These are phyloP conservation scores for Russula olivacea DNA, from an alignment of 768 basidiomycete genomes.

Conservation along the genomic window DNA sequence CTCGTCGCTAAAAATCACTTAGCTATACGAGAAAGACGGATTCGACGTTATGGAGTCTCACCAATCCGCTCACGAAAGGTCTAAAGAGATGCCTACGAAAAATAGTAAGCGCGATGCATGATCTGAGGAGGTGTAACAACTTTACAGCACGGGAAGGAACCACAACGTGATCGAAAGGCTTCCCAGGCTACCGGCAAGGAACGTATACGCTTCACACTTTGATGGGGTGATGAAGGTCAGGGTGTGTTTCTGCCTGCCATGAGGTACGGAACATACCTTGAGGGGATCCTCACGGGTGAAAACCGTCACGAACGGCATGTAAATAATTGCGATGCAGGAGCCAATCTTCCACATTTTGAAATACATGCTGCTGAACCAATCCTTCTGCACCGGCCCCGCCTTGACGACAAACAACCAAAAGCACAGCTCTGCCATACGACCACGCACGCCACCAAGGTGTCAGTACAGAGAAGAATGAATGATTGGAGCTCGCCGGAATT, in stretches of 20 bases:
- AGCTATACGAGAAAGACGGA: conserved; percentile 1
- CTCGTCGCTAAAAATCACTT: conserved; percentile 39
- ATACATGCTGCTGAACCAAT: conserved; percentile 73
- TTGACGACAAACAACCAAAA: conserved; percentile 86
- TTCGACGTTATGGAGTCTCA: conserved; percentile 32
- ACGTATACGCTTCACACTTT: conserved; percentile 65
- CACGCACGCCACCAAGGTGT: neutral
- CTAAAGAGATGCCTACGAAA: conserved; percentile 56
- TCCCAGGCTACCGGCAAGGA: conserved; percentile 63
- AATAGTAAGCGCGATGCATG: conserved; percentile 7
- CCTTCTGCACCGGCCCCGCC: conserved; percentile 45
- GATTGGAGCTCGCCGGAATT: neutral
- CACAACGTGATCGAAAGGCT: conserved; percentile 65
- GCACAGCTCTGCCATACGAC: conserved; percentile 55
- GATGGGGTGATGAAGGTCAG: neutral
- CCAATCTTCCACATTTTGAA: conserved; percentile 72
- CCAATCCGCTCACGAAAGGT: conserved; percentile 53
- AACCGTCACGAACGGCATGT: conserved; percentile 66
- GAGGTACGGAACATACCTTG: conserved; percentile 38
- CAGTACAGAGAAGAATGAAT: neutral
- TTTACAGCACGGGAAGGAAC: conserved; percentile 66
- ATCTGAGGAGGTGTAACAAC: conserved; percentile 12
- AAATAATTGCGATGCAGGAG: conserved; percentile 51
- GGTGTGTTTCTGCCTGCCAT: neutral
- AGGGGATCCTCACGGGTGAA: conserved; percentile 54